Percentiles rank a stretch among this genome's conserved stretches.
Conservation (phyloP, 768 basidiomycete species). For the Auriculariales sp. region DNA sequence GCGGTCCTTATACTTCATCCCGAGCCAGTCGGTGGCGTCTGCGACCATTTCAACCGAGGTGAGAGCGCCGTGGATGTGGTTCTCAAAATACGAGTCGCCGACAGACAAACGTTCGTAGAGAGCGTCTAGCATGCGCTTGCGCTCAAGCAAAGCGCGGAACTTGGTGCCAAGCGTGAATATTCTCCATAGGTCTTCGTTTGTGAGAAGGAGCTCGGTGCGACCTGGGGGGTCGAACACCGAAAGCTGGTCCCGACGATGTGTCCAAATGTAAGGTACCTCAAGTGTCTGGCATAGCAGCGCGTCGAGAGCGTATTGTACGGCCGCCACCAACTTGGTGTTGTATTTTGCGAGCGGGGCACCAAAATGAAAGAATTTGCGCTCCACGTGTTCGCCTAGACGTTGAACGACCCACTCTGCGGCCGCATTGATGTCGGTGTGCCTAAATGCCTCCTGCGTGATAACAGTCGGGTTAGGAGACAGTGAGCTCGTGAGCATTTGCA, state of each 20-base stretch:
- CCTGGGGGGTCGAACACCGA: slow-evolving; percentile 56
- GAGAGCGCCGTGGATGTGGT: slow-evolving; percentile 47
- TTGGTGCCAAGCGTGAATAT: slow-evolving; percentile 79
- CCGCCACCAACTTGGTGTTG: slow-evolving; percentile 53
- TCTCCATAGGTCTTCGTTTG: slow-evolving; percentile 76
- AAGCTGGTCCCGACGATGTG: slow-evolving; percentile 84
- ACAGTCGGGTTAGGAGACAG: slow-evolving; percentile 52
- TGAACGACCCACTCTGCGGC: slow-evolving; percentile 84
- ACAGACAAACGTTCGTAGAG: slow-evolving; percentile 57
- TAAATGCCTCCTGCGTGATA: slow-evolving; percentile 46
- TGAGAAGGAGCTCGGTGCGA: slow-evolving; percentile 52
- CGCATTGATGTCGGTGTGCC: slow-evolving; percentile 56
- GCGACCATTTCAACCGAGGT: slow-evolving; percentile 80
- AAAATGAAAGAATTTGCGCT: slow-evolving; percentile 54
- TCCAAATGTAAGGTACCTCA: slow-evolving; percentile 93
- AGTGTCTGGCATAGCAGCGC: slow-evolving; percentile 78
- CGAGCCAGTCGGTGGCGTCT: slow-evolving; percentile 84
- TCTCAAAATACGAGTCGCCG: slow-evolving; percentile 63
- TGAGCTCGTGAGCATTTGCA: slow-evolving; percentile 80
- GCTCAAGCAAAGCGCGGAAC: slow-evolving; percentile 73
- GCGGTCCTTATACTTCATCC: slow-evolving; percentile 67
- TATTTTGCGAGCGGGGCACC: slow-evolving; percentile 46
- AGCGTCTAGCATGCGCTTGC: slow-evolving; percentile 43
- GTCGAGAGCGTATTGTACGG: slow-evolving; percentile 64
- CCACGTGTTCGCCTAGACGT: slow-evolving; percentile 57